A percentile compares a stretch with the other conserved stretches of the same genome.
These are phyloP conservation scores for Xanthoconium stramineum DNA, from an alignment of 768 basidiomycete genomes.

Conservation along the genomic window DNA sequence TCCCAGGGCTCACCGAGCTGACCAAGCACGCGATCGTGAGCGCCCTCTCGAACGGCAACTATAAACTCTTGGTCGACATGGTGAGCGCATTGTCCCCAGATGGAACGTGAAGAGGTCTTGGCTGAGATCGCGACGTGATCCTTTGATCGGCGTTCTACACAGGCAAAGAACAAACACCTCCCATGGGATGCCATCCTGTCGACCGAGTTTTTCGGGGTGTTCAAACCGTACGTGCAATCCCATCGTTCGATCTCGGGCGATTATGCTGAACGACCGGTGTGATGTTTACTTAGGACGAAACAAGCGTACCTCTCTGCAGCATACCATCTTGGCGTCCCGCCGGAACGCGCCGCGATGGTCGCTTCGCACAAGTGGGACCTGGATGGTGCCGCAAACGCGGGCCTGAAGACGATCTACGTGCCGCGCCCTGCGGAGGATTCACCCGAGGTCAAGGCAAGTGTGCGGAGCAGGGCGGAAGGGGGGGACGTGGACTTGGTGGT, in stretches of 20 bases:
- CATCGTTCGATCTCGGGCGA: no score
- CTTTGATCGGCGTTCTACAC: no score
- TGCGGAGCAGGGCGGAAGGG: constrained; percentile 48
- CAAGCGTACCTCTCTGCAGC: constrained; percentile 48
- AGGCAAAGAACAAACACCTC: constrained; percentile 61
- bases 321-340: constrained; percentile 42
- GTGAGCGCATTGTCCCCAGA: constrained; percentile 25
- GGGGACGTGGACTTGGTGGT: constrained; percentile 61
- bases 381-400: constrained; percentile 46
- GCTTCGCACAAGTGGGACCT: constrained; percentile 62
- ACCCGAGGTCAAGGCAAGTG: constrained; percentile 16
- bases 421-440: constrained; percentile 48
- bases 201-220: constrained; percentile 55
- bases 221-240: constrained; percentile 55
- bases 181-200: constrained; percentile 68
- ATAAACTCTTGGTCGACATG: constrained; percentile 59
- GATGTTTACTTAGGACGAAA: constrained; percentile 33
- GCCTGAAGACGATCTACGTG: constrained; percentile 60
- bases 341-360: constrained; percentile 58
- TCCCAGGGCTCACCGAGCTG: constrained; percentile 46
- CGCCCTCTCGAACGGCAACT: constrained; percentile 62
- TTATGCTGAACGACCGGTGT: no score
- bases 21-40: constrained; percentile 51
- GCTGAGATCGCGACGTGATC: background rate
- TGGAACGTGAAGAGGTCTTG: background rate